Conservation (phyloP, 352 stramenopile genomes). For the Pythium guiyangense region DNA sequence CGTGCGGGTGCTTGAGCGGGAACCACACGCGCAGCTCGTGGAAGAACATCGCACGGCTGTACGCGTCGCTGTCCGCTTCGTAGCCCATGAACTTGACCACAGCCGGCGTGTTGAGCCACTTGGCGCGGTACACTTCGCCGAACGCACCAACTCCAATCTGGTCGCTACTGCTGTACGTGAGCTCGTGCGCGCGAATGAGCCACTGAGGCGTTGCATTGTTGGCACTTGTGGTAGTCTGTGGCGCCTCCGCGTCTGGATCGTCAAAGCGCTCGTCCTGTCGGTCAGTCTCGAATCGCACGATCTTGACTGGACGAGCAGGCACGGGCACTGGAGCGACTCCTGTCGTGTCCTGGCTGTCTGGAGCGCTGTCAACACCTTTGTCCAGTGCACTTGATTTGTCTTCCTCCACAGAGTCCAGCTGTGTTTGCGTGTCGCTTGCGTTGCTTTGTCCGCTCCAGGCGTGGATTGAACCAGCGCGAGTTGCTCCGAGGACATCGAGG, state of each 20-base stretch:
- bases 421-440: neutral
- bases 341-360: neutral
- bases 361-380: neutral
- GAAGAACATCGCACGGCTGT: slow-evolving; percentile 1
- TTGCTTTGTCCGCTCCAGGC: too few relatives aligned
- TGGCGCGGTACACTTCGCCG: slow-evolving; percentile 5
- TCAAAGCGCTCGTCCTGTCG: neutral
- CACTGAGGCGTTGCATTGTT: neutral
- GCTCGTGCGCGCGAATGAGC: slow-evolving; percentile 6
- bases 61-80: neutral
- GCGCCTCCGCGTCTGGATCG: neutral
- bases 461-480: neutral
- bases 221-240: neutral
- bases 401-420: neutral
- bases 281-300: slow-evolving; percentile 1
- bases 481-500: too few relatives aligned
- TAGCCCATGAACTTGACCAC: slow-evolving; percentile 15
- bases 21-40: slow-evolving; percentile 19
- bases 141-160: slow-evolving; percentile 2
- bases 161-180: slow-evolving; percentile 3
- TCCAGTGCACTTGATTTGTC: neutral
- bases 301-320: neutral
- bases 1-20: slow-evolving; percentile 13
- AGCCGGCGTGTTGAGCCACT: slow-evolving; percentile 3
- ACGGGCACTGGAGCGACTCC: neutral